A percentile compares a stretch with the other conserved stretches of the same genome.
phyloP scores from a whole-genome alignment of 768 basidiomycete species.

The Mycena alexandri region DNA sequence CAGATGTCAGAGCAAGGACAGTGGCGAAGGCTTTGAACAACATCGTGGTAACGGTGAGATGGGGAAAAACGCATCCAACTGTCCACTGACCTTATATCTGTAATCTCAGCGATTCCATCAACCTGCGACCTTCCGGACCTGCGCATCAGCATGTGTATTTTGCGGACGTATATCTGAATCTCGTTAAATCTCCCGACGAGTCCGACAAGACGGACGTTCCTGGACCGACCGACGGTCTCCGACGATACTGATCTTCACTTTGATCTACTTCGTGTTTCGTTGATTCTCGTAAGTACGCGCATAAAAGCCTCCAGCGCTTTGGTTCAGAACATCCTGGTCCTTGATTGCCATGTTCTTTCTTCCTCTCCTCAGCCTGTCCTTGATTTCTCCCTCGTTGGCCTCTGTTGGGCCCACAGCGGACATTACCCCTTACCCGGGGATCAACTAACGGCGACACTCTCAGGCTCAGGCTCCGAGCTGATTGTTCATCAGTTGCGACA shows the following conservation, averaged over 20 bases:
- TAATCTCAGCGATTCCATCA: neutral
- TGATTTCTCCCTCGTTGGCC: conserved; percentile 8
- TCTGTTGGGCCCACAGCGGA: conserved; percentile 32
- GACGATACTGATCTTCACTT: neutral
- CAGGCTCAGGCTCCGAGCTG: no score
- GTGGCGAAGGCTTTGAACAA: conserved; percentile 17
- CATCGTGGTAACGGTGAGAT: conserved; percentile 10
- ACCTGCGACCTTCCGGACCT: no score
- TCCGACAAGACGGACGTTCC: neutral
- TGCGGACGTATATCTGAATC: neutral
- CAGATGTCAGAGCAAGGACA: conserved; percentile 25
- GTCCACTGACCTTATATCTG: neutral
- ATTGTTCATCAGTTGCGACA: no score
- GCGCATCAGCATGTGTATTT: neutral
- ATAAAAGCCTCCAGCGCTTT: conserved; percentile 2
- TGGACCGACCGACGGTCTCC: neutral
- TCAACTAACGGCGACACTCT: no score
- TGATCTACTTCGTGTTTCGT: neutral
- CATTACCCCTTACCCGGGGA: no score
- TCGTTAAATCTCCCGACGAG: neutral
- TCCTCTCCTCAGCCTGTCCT: conserved; percentile 10
- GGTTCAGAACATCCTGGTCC: neutral
- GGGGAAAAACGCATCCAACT: neutral
- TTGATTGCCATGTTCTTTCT: neutral
- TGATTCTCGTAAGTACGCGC: no score